phyloP scores from a whole-genome alignment of 495 filamentous ascomycete species.

The Aspergillus coremiiformis region DNA sequence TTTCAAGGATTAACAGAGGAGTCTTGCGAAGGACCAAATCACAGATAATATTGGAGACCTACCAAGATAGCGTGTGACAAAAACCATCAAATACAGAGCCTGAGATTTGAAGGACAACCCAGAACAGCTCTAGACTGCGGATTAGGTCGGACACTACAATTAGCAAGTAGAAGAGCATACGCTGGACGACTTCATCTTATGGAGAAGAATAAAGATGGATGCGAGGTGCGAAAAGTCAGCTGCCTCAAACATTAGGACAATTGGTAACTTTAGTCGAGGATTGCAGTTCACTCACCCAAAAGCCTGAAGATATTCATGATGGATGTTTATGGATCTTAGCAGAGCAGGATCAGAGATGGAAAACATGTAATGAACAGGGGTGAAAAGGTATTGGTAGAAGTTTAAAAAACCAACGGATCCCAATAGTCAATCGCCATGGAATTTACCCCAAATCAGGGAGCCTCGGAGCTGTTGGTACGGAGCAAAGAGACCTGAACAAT shows the following conservation, averaged over 20 bases:
- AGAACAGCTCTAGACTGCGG: conserved; percentile 67
- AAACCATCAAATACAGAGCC: conserved; percentile 86
- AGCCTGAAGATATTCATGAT: conserved; percentile 87
- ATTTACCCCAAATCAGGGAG: neutral
- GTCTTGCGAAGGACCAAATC: neutral
- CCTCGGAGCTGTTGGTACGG: neutral
- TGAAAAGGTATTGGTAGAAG: neutral
- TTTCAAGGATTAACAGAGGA: neutral
- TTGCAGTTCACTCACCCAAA: conserved; percentile 51
- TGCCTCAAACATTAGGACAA: conserved; percentile 25
- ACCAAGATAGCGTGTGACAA: conserved; percentile 88
- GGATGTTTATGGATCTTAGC: neutral
- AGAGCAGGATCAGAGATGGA: neutral
- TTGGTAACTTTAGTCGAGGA: neutral
- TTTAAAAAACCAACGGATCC: neutral
- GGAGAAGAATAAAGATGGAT: conserved; percentile 88
- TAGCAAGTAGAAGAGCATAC: conserved; percentile 40
- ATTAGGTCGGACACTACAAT: neutral
- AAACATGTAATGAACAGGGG: neutral
- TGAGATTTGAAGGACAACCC: conserved; percentile 98
- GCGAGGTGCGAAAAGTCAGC: conserved; percentile 91
- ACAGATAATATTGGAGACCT: conserved; percentile 15
- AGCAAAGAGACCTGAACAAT: conserved; percentile 1
- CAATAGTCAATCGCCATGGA: conserved; percentile 1
- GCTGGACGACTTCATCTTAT: conserved; percentile 89